Base-by-base conservation (phyloP, 345 rosid species). In the Clausena lansium region DNA sequence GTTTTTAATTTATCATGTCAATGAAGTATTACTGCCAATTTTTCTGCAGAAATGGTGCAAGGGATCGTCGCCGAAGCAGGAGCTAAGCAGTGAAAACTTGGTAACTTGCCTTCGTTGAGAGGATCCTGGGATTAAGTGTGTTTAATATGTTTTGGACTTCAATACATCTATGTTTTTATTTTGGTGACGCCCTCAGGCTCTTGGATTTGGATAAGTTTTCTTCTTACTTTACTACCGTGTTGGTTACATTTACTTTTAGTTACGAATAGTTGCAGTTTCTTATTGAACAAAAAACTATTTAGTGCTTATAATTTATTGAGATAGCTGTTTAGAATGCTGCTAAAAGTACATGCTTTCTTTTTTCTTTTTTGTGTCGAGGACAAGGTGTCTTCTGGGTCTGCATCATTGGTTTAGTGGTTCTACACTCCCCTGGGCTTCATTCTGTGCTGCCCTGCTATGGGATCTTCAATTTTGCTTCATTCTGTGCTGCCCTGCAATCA, bases 31-130 rank as follows among this genome's bases (percentile, higher is more conserved):
- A 13, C 11, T 78, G 27, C 7, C 76, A 33, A 67, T 79, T 74
- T 78, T 58, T 55, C 85, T n/a, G 77, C 97, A 96, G 99, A 77
- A 89, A 92, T 84, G 97, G 94, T 63, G 71, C 58, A 73, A 88
- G 90, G 85, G 99, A 96, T 65, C 90, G 93, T 28, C 97, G 90
- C 83, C 79, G 97, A 71, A 96, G 98, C 92, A 90, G 99, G 91
- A 96, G 99, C 87, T 96, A 81, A 89, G 83, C 54, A 74, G 67
- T 59, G 39, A 45, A 14, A 77, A 78, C 80, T 81, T 65, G 71
- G 69, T 58, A 39, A 24, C 75, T 38, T 76, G 77, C 76, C 70
- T 79, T 39, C 72, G 73, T 61, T 67, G 73, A 39, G 83, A 77
- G 63, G 82, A 77, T 77, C 82, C 77, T 67, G 76, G 75, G 85